Conservation (phyloP, 495 filamentous ascomycete genomes). For the Penicillium goetzii region DNA sequence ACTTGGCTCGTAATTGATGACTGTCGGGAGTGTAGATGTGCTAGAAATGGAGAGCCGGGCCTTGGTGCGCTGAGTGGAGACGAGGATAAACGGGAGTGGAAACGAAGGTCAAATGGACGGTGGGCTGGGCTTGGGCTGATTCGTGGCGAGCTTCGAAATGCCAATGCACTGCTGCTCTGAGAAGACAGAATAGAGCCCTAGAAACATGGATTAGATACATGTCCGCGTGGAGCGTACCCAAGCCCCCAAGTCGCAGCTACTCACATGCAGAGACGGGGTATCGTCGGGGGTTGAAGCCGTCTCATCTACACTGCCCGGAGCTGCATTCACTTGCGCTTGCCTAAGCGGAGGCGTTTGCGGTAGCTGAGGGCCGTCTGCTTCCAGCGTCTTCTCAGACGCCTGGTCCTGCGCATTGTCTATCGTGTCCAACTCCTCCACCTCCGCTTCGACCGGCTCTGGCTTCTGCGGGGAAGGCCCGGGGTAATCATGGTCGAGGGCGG, state of each 20-base stretch:
- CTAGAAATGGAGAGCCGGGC: conserved; percentile 77
- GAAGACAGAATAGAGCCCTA: conserved; percentile 85
- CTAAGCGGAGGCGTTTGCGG: conserved; percentile 35
- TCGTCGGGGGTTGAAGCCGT: conserved; percentile 80
- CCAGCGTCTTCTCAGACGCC: conserved; percentile 25
- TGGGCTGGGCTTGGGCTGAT: conserved; percentile 75
- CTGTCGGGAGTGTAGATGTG: conserved; percentile 74
- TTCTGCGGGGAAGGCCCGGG: conserved; percentile 24
- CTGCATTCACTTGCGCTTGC: conserved; percentile 23
- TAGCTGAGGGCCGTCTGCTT: conserved; percentile 16
- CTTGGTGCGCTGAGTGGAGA: conserved; percentile 63
- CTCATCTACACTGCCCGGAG: conserved; percentile 47
- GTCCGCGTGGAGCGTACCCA: conserved; percentile 2
- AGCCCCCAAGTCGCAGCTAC: conserved; percentile 28
- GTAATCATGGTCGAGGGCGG: conserved; percentile 24
- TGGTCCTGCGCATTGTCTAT: conserved; percentile 33
- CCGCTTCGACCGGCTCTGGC: conserved; percentile 31
- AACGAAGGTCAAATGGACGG: conserved; percentile 90
- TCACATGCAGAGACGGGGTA: conserved; percentile 84
- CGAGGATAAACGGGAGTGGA: conserved; percentile 80
- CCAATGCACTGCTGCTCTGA: conserved; percentile 64
- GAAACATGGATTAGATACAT: conserved; percentile 32
- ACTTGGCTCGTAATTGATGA: conserved; percentile 66
- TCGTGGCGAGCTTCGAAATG: conserved; percentile 52
- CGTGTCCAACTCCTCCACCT: conserved; percentile 36